Evolutionary conservation across 257 asterid genomes (phyloP).

Genomic region (Parsonsia alboflavescens): DNA sequence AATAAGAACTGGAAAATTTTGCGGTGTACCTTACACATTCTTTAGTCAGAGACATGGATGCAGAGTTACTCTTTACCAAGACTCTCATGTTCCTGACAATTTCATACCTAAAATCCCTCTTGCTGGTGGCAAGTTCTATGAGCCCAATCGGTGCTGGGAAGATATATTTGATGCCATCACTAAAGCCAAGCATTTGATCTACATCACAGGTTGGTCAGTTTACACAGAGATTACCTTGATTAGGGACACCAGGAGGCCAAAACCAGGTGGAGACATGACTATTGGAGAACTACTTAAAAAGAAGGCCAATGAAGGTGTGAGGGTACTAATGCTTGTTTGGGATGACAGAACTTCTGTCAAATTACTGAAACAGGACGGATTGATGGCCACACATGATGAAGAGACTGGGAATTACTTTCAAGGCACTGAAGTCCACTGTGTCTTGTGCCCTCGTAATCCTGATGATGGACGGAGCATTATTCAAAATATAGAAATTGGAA

Average conservation of each 20-base stretch:
- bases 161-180: conserved; percentile 53
- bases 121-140: conserved; percentile 46
- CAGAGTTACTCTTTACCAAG: conserved; percentile 60
- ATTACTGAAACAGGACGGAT: conserved; percentile 46
- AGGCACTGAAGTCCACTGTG: conserved; percentile 46
- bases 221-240: conserved; percentile 49
- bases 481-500: conserved; percentile 43
- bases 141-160: conserved; percentile 72
- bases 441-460: conserved; percentile 66
- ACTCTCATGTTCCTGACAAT: conserved; percentile 53
- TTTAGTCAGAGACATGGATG: conserved; percentile 48
- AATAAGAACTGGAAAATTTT: conserved; percentile 19
- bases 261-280: conserved; percentile 53
- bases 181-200: conserved; percentile 50
- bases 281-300: conserved; percentile 58
- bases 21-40: conserved; percentile 57
- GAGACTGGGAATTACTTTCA: conserved; percentile 45
- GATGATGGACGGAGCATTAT: conserved; percentile 59
- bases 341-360: conserved; percentile 64
- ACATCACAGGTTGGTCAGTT: conserved; percentile 74
- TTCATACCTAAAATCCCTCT: conserved; percentile 60
- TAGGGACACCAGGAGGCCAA: conserved; percentile 46
- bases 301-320: conserved; percentile 61
- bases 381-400: conserved; percentile 68
- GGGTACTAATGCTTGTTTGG: conserved; percentile 66